phyloP scores from a whole-genome alignment of 495 filamentous ascomycete species.

The Penicillium dipodomyicola region DNA sequence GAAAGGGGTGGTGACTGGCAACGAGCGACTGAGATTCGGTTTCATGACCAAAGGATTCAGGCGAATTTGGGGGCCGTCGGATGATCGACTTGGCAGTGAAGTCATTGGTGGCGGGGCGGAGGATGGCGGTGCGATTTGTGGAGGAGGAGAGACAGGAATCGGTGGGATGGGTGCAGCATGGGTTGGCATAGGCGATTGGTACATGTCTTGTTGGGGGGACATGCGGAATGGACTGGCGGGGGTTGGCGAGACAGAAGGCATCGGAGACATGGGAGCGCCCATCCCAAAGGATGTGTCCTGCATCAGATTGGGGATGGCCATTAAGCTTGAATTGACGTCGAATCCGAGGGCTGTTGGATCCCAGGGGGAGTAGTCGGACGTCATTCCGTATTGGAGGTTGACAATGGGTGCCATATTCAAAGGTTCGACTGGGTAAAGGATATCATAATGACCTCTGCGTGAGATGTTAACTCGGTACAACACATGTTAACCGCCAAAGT shows the following conservation, averaged over 20 bases:
- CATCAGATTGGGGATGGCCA: constrained; percentile 46
- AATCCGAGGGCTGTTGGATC: constrained; percentile 48
- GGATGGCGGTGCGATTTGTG: constrained; percentile 24
- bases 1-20: constrained; percentile 45
- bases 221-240: constrained; percentile 48
- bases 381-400: constrained; percentile 45
- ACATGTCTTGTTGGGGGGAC: constrained; percentile 42
- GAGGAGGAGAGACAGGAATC: constrained; percentile 35
- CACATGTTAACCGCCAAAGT: not conserved
- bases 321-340: constrained; percentile 53
- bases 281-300: constrained; percentile 40
- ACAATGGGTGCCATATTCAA: constrained; percentile 48
- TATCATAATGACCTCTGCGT: constrained; percentile 86
- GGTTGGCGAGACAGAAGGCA: constrained; percentile 45
- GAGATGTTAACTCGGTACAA: constrained; percentile 7
- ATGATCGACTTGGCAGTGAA: constrained; percentile 36
- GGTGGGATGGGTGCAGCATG: constrained; percentile 29
- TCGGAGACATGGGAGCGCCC: constrained; percentile 34
- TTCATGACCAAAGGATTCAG: constrained; percentile 52
- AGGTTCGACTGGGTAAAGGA: constrained; percentile 72
- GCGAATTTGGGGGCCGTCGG: constrained; percentile 44
- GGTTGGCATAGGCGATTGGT: constrained; percentile 37
- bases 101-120: constrained; percentile 40
- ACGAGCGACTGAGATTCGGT: constrained; percentile 43
- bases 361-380: constrained; percentile 43